These are phyloP conservation scores for Fusarium sp. DNA, from an alignment of 2,329 filamentous ascomycete species.

Conservation along the genomic window DNA sequence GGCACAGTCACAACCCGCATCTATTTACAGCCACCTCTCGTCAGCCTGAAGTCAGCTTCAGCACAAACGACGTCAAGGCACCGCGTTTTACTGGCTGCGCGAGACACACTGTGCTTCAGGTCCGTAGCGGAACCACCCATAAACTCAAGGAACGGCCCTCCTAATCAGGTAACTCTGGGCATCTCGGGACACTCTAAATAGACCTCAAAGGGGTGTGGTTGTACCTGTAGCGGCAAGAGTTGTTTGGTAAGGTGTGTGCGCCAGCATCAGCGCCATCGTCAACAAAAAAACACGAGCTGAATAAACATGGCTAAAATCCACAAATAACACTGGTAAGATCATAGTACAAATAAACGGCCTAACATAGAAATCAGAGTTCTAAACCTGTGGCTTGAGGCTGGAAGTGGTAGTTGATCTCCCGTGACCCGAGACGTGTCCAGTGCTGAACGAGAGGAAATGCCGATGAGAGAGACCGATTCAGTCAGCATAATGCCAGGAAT, in stretches of 20 bases:
- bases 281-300: conserved; percentile 34
- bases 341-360: conserved; percentile 2
- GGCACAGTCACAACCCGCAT: conserved; percentile 7
- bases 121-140: not conserved
- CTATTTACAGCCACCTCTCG: conserved; percentile 36
- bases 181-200: conserved; percentile 13
- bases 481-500: conserved; percentile 33
- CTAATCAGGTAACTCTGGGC: conserved; percentile 5
- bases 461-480: not conserved
- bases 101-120: conserved; percentile 33
- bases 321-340: conserved; percentile 21
- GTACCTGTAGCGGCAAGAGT: conserved; percentile 33
- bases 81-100: conserved; percentile 20
- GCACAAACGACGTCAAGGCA: conserved; percentile 24
- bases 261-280: conserved; percentile 11
- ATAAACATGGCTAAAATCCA: conserved; percentile 10
- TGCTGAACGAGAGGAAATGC: conserved; percentile 21
- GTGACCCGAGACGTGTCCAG: conserved; percentile 31
- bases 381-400: conserved; percentile 32
- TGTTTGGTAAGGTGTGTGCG: conserved; percentile 15
- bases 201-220: conserved; percentile 31
- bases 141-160: not conserved
- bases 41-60: conserved; percentile 44
- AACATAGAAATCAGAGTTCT: not conserved
- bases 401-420: conserved; percentile 37